Conservation (phyloP, 345 rosid genomes). For the Citrus sp. region DNA sequence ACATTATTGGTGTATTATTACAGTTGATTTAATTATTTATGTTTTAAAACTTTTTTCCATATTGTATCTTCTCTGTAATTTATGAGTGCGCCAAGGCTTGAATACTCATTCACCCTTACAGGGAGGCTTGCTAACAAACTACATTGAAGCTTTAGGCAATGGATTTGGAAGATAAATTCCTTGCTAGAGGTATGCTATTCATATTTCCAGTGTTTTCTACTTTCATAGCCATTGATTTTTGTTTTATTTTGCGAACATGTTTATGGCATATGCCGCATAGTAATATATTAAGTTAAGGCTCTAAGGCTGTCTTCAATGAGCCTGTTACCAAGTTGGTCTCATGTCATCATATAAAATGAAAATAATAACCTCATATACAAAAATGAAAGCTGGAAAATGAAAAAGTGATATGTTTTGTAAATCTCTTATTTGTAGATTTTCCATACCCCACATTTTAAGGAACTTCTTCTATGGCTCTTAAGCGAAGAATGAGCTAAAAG, state of each 20-base stretch:
- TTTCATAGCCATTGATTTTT: background rate
- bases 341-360: background rate
- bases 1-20: background rate
- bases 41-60: background rate
- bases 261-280: background rate
- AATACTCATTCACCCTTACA: conserved; percentile 16
- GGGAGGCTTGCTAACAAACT: conserved; percentile 26
- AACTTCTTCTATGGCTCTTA: background rate
- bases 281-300: background rate
- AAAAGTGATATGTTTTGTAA: background rate
- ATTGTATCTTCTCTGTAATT: conserved; percentile 1
- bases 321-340: background rate
- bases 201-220: conserved; percentile 1
- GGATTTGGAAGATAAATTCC: conserved; percentile 52
- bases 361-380: background rate
- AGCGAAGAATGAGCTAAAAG: background rate
- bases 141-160: conserved; percentile 25
- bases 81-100: conserved; percentile 3
- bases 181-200: conserved; percentile 43
- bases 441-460: background rate
- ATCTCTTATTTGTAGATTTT: background rate
- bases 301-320: background rate
- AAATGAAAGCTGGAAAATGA: background rate
- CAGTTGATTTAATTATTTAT: background rate
- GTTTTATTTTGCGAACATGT: background rate